These are phyloP conservation scores for Cladochytrium replicatum DNA, from an alignment of 192 early-diverging fungal genomes.

Conservation along the genomic window DNA sequence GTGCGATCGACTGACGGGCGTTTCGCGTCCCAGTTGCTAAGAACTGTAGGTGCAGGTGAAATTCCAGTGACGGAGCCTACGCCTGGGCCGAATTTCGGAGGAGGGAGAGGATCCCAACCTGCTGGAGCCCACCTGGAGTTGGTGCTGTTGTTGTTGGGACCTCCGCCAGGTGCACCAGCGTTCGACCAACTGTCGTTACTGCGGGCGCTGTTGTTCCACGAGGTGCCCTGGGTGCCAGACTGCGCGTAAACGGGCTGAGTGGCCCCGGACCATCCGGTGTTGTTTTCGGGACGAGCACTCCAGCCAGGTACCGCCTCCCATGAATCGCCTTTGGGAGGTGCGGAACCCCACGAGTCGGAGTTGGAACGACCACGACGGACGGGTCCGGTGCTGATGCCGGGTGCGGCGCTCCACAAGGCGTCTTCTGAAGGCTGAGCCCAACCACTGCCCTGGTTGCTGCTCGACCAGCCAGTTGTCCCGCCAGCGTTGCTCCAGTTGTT, in stretches of 20 bases:
- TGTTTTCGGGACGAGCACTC: slow-evolving; percentile 3
- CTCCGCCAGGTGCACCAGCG: not conserved
- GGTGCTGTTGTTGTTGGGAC: not conserved
- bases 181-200: not conserved
- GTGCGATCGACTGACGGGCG: not conserved
- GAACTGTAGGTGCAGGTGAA: no score
- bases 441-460: no score
- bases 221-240: no score
- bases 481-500: no score
- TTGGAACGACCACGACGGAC: not conserved
- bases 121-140: slow-evolving; percentile 12
- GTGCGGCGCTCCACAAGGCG: no score
- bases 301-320: slow-evolving; percentile 14
- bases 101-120: slow-evolving; percentile 14
- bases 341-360: no score
- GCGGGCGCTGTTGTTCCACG: no score
- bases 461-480: no score
- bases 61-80: no score
- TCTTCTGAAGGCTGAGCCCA: no score
- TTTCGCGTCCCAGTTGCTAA: slow-evolving; percentile 1
- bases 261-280: slow-evolving; percentile 1
- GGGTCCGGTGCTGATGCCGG: no score
- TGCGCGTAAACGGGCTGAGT: not conserved
- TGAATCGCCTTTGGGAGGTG: not conserved
- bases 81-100: not conserved